These are phyloP conservation scores for Macaranga tanarius DNA, from an alignment of 441 rosid species.

Conservation along the genomic window DNA sequence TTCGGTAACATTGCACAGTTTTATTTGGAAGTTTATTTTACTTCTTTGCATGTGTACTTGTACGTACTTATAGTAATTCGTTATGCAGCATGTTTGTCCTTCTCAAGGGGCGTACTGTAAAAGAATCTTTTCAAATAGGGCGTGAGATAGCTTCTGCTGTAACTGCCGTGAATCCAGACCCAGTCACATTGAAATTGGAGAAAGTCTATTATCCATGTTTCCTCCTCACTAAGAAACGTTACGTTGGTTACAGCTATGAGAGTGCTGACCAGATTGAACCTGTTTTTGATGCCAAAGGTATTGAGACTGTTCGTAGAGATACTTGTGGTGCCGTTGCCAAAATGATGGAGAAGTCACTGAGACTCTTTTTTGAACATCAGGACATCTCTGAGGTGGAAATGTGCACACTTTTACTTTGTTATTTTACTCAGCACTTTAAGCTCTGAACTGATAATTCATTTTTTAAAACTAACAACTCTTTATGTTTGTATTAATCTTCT, in stretches of 20 bases:
- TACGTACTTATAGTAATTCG: too few species aligned
- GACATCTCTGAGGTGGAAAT: conserved; percentile 58
- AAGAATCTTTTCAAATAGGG: conserved; percentile 75
- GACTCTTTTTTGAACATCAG: conserved; percentile 73
- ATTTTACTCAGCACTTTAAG: background rate
- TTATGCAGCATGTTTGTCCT: conserved; percentile 93
- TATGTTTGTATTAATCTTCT: background rate
- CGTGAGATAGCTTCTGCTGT: conserved; percentile 83
- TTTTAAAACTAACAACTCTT: background rate
- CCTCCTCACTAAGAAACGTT: conserved; percentile 95
- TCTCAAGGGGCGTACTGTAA: conserved; percentile 72
- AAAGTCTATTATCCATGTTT: conserved; percentile 94
- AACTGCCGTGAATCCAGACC: conserved; percentile 86
- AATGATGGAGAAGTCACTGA: conserved; percentile 85
- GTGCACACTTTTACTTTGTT: background rate
- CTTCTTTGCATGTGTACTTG: too few species aligned
- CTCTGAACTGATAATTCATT: conserved; percentile 15
- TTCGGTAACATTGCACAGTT: background rate
- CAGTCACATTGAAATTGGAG: conserved; percentile 92
- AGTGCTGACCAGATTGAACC: conserved; percentile 72
- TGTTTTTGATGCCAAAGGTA: conserved; percentile 92
- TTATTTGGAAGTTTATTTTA: background rate
- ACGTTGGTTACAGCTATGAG: conserved; percentile 95
- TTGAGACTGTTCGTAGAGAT: conserved; percentile 97
- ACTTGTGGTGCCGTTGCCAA: conserved; percentile 86